Conservation (phyloP, 192 early-diverging fungal genomes). For the Haplosporangium gracile region DNA sequence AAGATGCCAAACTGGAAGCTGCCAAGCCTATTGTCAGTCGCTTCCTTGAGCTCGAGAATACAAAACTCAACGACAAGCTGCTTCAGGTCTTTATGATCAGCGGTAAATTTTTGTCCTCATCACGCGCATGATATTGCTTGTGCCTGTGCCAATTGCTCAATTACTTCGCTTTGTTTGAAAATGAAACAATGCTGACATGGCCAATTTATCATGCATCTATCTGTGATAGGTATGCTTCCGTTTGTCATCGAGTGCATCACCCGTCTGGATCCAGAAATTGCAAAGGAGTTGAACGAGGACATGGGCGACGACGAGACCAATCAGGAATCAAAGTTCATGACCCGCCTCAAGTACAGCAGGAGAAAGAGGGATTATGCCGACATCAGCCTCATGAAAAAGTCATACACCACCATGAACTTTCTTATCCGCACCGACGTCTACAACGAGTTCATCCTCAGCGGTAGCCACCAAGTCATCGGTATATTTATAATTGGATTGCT, state of each 20-base stretch:
- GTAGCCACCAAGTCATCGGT: conserved; percentile 43
- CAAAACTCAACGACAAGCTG: conserved; percentile 51
- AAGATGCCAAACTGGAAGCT: conserved; percentile 47
- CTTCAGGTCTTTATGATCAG: conserved; percentile 52
- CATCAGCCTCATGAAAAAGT: conserved; percentile 52
- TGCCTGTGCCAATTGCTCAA: too few relatives aligned
- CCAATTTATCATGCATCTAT: not conserved
- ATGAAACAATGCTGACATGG: not conserved
- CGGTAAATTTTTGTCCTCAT: conserved; percentile 16
- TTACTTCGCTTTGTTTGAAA: not conserved
- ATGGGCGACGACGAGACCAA: conserved; percentile 18
- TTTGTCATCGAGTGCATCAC: conserved; percentile 46
- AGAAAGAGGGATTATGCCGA: conserved; percentile 39
- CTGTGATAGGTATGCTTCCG: conserved; percentile 32
- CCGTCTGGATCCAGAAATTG: conserved; percentile 44
- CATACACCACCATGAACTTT: conserved; percentile 56
- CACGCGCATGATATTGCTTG: not conserved
- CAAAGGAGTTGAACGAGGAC: conserved; percentile 19
- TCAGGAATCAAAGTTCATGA: conserved; percentile 50
- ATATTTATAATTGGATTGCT: not conserved
- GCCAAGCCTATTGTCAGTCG: conserved; percentile 52
- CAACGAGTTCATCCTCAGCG: conserved; percentile 54
- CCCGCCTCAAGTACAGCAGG: conserved; percentile 21
- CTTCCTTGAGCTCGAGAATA: conserved; percentile 49
- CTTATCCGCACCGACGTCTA: conserved; percentile 44